These are phyloP conservation scores for Isabelozyma pseudorhagii DNA, from an alignment of 805 yeast species.

Conservation along the genomic window DNA sequence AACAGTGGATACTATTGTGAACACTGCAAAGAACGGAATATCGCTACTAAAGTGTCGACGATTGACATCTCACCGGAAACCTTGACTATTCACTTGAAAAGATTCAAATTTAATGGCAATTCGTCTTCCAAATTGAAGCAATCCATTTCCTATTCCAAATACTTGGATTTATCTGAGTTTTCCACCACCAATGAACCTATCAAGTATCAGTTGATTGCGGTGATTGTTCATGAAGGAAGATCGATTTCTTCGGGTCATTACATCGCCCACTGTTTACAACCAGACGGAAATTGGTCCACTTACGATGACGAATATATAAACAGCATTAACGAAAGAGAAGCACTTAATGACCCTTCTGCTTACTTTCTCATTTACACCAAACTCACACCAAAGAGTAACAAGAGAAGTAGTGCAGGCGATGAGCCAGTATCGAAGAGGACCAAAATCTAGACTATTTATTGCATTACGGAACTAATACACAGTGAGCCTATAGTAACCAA, in stretches of 20 bases:
- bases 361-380: constrained; percentile 85
- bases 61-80: constrained; percentile 87
- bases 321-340: constrained; percentile 66
- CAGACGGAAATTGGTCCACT: constrained; percentile 88
- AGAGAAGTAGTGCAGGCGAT: constrained; percentile 4
- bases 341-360: constrained; percentile 81
- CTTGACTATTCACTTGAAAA: constrained; percentile 78
- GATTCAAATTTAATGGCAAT: constrained; percentile 84
- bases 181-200: constrained; percentile 29
- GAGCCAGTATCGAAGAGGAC: constrained; percentile 4
- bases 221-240: constrained; percentile 92
- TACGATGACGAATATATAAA: constrained; percentile 92
- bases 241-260: constrained; percentile 93
- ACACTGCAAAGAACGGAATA: constrained; percentile 71
- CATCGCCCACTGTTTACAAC: constrained; percentile 85
- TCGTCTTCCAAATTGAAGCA: constrained; percentile 84
- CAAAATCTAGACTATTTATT: constrained; percentile 1
- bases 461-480: background rate
- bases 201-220: constrained; percentile 69
- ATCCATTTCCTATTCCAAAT: constrained; percentile 75
- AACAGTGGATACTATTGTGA: constrained; percentile 82
- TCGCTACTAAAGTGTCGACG: constrained; percentile 71
- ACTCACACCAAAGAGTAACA: constrained; percentile 50
- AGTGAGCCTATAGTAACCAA: background rate
- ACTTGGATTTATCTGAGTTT: constrained; percentile 68